Conservation (phyloP, 495 filamentous ascomycete species). For the Staphylotrichum tortipilum region DNA sequence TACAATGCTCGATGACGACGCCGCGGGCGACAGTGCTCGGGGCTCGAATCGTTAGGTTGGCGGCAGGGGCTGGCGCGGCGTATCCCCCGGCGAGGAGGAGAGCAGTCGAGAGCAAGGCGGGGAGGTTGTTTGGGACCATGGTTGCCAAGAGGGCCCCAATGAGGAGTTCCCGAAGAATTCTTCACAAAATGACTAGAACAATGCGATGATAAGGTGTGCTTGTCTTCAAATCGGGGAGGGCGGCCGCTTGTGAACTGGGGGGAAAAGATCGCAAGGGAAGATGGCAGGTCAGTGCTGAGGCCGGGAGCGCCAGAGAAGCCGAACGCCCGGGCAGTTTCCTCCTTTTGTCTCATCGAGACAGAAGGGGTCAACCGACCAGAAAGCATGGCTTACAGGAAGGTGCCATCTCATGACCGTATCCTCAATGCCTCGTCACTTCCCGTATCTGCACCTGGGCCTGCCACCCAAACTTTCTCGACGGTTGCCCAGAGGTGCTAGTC, state of each 20-base stretch:
- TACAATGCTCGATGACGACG: conserved; percentile 50
- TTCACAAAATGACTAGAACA: not conserved
- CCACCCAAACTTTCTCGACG: no score
- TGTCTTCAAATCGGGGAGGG: not conserved
- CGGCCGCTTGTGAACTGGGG: not conserved
- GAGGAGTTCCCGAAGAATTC: not conserved
- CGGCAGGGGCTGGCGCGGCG: not conserved
- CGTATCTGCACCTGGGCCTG: no score
- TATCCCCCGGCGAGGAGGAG: conserved; percentile 5
- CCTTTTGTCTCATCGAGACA: not conserved
- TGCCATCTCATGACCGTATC: no score
- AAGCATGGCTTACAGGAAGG: not conserved
- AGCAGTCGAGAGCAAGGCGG: conserved; percentile 5
- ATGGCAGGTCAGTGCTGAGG: not conserved
- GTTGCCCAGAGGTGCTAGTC: no score
- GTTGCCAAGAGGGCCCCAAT: not conserved
- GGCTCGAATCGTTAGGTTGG: conserved; percentile 3
- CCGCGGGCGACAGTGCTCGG: conserved; percentile 11
- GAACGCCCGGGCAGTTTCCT: not conserved
- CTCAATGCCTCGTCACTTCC: no score
- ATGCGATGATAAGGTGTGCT: not conserved
- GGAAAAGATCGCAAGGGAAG: no score
- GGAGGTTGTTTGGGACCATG: not conserved
- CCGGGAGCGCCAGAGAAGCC: no score
- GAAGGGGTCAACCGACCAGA: not conserved